A percentile compares a stretch with the other conserved stretches of the same genome.
These are phyloP conservation scores for Scedosporium boydii DNA, from an alignment of 2,329 filamentous ascomycete genomes.

Conservation along the genomic window DNA sequence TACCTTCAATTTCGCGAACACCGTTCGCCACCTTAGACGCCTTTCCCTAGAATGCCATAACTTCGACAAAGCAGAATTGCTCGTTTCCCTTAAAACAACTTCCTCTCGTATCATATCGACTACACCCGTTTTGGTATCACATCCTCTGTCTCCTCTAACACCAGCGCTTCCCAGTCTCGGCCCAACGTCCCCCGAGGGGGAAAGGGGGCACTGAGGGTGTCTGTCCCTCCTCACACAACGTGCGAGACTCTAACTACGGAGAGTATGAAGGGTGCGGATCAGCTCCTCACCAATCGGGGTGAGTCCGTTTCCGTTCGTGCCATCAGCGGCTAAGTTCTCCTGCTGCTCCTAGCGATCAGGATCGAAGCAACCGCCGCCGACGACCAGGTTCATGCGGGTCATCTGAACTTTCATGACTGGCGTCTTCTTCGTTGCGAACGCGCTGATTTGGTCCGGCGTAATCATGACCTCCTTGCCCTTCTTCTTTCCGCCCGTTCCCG, in stretches of 20 bases:
- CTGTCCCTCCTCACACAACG: neutral
- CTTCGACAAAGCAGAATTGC: neutral
- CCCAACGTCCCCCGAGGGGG: too few relatives aligned
- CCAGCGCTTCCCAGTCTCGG: too few relatives aligned
- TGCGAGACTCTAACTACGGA: too few relatives aligned
- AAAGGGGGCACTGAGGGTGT: too few relatives aligned
- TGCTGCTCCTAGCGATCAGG: slow-evolving; percentile 31
- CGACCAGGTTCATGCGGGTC: slow-evolving; percentile 87
- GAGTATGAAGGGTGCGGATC: too few relatives aligned
- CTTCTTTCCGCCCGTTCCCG: slow-evolving; percentile 46
- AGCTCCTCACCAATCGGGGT: too few relatives aligned
- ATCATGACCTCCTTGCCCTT: slow-evolving; percentile 85
- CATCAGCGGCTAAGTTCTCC: neutral
- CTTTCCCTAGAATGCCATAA: neutral
- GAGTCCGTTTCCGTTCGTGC: neutral
- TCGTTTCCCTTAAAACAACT: neutral
- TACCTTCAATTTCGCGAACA: neutral
- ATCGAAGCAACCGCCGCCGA: slow-evolving; percentile 69
- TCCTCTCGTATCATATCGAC: too few relatives aligned
- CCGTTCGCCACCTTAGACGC: neutral
- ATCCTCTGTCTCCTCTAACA: neutral
- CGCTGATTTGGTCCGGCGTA: slow-evolving; percentile 86
- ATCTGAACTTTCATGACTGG: slow-evolving; percentile 90
- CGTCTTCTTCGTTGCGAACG: slow-evolving; percentile 92
- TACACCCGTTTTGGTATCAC: neutral